Percentiles rank a stretch among this genome's conserved stretches.
phyloP scores from a whole-genome alignment of 2,329 filamentous ascomycete genomes.

The Diaporthe capsici region DNA sequence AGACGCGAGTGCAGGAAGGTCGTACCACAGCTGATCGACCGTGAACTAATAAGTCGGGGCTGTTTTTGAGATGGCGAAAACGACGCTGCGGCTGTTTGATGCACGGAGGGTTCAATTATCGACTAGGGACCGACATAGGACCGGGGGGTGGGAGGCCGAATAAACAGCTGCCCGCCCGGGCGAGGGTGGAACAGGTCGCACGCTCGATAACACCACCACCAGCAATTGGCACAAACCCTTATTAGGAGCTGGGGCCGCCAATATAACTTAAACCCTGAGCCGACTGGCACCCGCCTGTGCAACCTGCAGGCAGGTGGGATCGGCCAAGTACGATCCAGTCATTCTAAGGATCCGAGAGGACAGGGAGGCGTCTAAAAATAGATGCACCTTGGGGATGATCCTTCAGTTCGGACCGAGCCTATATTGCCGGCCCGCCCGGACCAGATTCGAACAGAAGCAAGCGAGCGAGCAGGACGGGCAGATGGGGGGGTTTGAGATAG shows the following conservation, averaged over 20 bases:
- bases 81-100: neutral
- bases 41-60: neutral
- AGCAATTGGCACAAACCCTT: neutral
- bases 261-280: conserved; percentile 31
- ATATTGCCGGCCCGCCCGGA: conserved; percentile 23
- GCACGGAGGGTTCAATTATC: neutral
- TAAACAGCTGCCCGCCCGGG: neutral
- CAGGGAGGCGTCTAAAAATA: conserved; percentile 26
- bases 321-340: conserved; percentile 30
- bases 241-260: neutral
- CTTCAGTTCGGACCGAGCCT: conserved; percentile 27
- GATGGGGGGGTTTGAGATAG: too few relatives aligned
- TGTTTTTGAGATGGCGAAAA: neutral
- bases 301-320: conserved; percentile 27
- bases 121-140: conserved; percentile 8
- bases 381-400: neutral
- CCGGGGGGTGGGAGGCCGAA: conserved; percentile 15
- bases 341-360: conserved; percentile 25
- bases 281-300: conserved; percentile 26
- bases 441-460: neutral
- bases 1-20: neutral
- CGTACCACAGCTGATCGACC: neutral
- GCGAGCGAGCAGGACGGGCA: neutral
- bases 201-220: neutral
- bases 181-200: conserved; percentile 11